Base-by-base conservation (phyloP, 345 rosid species). In the Turritis glabra region DNA sequence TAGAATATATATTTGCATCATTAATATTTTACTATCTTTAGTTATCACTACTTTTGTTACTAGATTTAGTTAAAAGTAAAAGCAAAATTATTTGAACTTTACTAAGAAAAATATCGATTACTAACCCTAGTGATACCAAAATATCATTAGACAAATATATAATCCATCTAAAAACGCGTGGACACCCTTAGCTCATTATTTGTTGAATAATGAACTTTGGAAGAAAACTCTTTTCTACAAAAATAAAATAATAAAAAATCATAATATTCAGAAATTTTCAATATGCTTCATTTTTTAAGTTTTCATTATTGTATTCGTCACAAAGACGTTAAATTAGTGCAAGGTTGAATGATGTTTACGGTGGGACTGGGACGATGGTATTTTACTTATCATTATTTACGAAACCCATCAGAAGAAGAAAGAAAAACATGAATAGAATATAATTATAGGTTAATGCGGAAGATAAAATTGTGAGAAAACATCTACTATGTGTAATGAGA, bases 261-360 rank as follows among this genome's bases (percentile, higher is more conserved):
- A 29, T 7, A n/a, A 55, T 9, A 26, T 53, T 23, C 30, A 26
- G 32, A 53, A 26, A 3, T 1, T 55, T 12, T 15, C 32, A 23
- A 14, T 4, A 10, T 25, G 1, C 18, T 22, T 35, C 7, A 9
- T 5, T 58, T 33, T 19, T 37, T 35, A 72, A 50, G 51, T 18
- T 21, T 26, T 25, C 52, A 37, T 72, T 19, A 62, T 72, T 72
- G 69, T 21, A 43, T 43, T 47, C 67, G 46, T 71, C 25, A 8
- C 2, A 33, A 21, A n/a, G n/a, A n/a, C n/a, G n/a, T n/a, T n/a
- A n/a, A n/a, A n/a, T n/a, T 50, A 50, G 40, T n/a, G 35, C 41
- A 19, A 72, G 68, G 51, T 41, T 14, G 17, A 72, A 26, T 12
- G 27, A 46, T n/a, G 8, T 47, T 17, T 35, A 23, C 53, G 65